Base-by-base conservation (phyloP, 805 yeast species). In the Ogataea methylovora region DNA sequence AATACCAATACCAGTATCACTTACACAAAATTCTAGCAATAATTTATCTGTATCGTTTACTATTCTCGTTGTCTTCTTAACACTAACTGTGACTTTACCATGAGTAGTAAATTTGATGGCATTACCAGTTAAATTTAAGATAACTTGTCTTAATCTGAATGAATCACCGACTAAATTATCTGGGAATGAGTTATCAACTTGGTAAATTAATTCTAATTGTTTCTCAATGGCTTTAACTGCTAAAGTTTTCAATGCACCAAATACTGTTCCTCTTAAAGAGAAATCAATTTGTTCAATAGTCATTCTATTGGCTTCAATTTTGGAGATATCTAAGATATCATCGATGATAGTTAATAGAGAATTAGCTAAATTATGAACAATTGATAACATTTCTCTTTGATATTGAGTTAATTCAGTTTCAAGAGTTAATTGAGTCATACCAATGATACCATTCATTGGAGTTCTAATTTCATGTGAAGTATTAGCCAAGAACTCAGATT, bases 251-350 rank as follows among this genome's bases (percentile, higher is more conserved):
- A 85, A 68, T 0, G 95, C 95, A 24, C 94, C 95, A 53, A 85
- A 85, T 3, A 84, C 88, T 0, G 94, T 85, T 4, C 90, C 88
- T 51, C 95, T 69, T 30, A 85, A 64, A 11, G 90, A 80, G 52
- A 85, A 85, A 41, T 87, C 94, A 40, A 84, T 85, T 52, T 83
- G 84, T 52, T 85, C 95, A 36, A 85, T 85, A 0, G 94, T 85
- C 95, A 85, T 86, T 58, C 94, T 69, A 58, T 85, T 85, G 20
- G 95, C 95, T 58, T 85, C 95, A 60, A 85, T 85, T 71, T 85
- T 85, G 36, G 95, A 85, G 51, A 85, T 85, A 75, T 85, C 95
- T 46, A 85, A 68, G 48, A 85, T 85, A 56, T 85, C 95, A 54
- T 85, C 95, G 46, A 85, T 85, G 44, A 85, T 85, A 0, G 94